These are phyloP conservation scores for Fonticula alba DNA, from an alignment of 78 protist species.

Conservation along the genomic window DNA sequence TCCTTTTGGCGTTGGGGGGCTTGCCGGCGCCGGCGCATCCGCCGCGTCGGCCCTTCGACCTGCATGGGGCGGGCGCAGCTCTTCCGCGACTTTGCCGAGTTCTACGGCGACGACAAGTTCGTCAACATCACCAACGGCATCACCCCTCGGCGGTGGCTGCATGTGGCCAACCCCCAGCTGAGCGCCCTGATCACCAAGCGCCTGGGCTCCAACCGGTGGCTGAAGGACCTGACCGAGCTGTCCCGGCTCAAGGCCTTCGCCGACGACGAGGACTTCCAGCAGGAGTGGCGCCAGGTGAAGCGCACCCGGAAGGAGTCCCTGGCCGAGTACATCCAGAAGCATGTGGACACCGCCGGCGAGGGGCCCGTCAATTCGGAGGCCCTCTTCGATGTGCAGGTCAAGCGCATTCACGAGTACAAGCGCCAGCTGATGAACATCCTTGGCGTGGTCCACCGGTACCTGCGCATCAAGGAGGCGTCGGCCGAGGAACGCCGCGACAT, in stretches of 20 bases:
- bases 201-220: slow-evolving; percentile 54
- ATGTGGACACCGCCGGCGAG: slow-evolving; percentile 38
- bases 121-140: slow-evolving; percentile 89
- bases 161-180: slow-evolving; percentile 61
- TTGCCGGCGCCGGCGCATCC: too few species aligned
- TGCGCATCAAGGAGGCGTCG: slow-evolving; percentile 1
- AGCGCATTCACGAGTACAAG: slow-evolving; percentile 95
- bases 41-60: too few species aligned
- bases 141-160: slow-evolving; percentile 89
- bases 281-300: slow-evolving; percentile 26
- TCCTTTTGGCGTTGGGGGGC: too few species aligned
- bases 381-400: slow-evolving; percentile 81
- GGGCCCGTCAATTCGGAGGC: slow-evolving; percentile 53
- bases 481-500: slow-evolving; percentile 24
- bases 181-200: slow-evolving; percentile 34
- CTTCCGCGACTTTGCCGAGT: slow-evolving; percentile 37
- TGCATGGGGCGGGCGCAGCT: too few species aligned
- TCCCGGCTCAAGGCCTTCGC: slow-evolving; percentile 30
- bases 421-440: slow-evolving; percentile 73
- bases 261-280: slow-evolving; percentile 39
- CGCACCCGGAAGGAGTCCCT: slow-evolving; percentile 51
- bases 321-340: slow-evolving; percentile 40
- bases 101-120: slow-evolving; percentile 70
- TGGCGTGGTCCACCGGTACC: slow-evolving; percentile 12
- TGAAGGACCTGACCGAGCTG: slow-evolving; percentile 42